These are phyloP conservation scores for Hortiboletus campestris DNA, from an alignment of 768 basidiomycete genomes.

Conservation along the genomic window DNA sequence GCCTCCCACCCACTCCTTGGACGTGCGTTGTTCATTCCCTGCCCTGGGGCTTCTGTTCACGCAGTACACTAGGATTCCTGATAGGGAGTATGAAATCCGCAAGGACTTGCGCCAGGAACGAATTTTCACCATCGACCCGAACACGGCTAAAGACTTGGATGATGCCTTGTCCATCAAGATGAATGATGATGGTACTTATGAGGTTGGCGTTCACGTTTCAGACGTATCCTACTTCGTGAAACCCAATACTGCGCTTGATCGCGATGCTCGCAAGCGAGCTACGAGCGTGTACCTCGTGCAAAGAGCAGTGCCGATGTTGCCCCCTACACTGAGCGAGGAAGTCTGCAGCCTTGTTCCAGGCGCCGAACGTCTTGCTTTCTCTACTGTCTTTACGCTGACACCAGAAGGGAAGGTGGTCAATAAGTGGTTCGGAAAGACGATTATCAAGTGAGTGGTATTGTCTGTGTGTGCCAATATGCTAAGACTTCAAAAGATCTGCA, in stretches of 20 bases:
- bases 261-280: constrained; percentile 95
- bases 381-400: constrained; percentile 82
- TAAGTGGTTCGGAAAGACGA: constrained; percentile 92
- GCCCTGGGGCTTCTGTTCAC: constrained; percentile 7
- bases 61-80: constrained; percentile 62
- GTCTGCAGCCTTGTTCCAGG: constrained; percentile 90
- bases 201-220: constrained; percentile 92
- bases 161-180: constrained; percentile 88
- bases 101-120: constrained; percentile 84
- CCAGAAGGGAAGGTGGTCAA: constrained; percentile 77
- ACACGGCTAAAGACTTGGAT: constrained; percentile 87
- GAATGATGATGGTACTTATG: constrained; percentile 90
- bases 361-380: constrained; percentile 88
- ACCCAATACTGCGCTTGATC: constrained; percentile 94
- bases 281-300: constrained; percentile 97
- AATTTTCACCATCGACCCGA: constrained; percentile 92
- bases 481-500: constrained; percentile 58
- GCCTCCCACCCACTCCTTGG: constrained; percentile 95
- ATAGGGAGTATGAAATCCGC: constrained; percentile 82
- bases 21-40: constrained; percentile 46
- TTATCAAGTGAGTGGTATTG: constrained; percentile 66
- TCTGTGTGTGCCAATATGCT: background rate
- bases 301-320: constrained; percentile 95
- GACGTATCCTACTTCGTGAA: constrained; percentile 96
- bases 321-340: constrained; percentile 88